A percentile compares a stretch with the other conserved stretches of the same genome.
These are phyloP conservation scores for Wickerhamiella azymoides DNA, from an alignment of 805 yeast species.

Conservation along the genomic window DNA sequence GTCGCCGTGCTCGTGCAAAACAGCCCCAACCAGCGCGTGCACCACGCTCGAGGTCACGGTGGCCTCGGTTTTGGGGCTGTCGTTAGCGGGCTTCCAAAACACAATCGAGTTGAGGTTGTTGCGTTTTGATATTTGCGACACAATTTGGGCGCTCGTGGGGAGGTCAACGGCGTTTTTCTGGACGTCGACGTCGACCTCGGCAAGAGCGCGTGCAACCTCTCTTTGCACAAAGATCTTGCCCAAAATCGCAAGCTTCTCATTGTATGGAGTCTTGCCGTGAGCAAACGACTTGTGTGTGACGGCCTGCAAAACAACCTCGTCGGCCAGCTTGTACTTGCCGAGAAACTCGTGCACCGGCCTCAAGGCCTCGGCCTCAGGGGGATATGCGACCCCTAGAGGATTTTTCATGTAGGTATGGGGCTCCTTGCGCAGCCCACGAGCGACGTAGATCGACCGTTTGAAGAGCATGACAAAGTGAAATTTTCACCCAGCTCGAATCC, in stretches of 20 bases:
- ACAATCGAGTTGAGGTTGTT: constrained; percentile 20
- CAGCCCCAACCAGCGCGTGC: constrained; percentile 55
- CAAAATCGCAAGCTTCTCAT: constrained; percentile 65
- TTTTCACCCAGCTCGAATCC: constrained; percentile 8
- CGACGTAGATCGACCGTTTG: constrained; percentile 1
- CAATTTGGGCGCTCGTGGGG: constrained; percentile 20
- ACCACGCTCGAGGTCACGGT: constrained; percentile 39
- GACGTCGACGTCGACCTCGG: constrained; percentile 15
- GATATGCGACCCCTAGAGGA: constrained; percentile 41
- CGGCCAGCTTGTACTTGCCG: constrained; percentile 40
- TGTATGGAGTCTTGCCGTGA: constrained; percentile 78
- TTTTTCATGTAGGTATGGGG: constrained; percentile 27
- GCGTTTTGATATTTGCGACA: constrained; percentile 19
- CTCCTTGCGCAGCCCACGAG: constrained; percentile 17
- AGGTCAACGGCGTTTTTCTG: constrained; percentile 19
- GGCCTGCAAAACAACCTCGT: constrained; percentile 56
- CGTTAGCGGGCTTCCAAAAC: constrained; percentile 21
- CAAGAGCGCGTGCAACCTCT: constrained; percentile 15
- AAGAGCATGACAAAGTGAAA: constrained; percentile 3
- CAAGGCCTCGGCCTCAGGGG: constrained; percentile 36
- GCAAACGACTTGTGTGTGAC: constrained; percentile 92
- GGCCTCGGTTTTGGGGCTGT: constrained; percentile 22
- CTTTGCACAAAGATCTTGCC: constrained; percentile 29
- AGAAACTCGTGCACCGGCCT: constrained; percentile 37
- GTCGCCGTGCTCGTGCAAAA: constrained; percentile 49